Evolutionary conservation across 768 basidiomycete species (phyloP).

Genomic region (Cubamyces lactineus): DNA sequence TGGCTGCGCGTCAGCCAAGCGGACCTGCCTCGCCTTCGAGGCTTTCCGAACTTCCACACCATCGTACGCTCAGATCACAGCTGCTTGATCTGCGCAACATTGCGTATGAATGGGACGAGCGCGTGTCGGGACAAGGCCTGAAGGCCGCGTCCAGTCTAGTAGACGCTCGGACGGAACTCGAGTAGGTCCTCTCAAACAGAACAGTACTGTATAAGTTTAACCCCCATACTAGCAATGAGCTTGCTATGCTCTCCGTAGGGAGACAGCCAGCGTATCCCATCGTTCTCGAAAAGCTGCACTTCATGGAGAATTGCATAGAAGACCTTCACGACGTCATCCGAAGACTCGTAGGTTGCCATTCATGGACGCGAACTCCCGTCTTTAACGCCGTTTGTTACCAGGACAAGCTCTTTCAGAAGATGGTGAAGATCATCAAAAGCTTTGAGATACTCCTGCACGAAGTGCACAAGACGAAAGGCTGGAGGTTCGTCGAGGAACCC

Average conservation of each 20-base stretch:
- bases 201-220: background rate
- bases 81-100: constrained; percentile 68
- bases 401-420: constrained; percentile 72
- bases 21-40: constrained; percentile 50
- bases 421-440: constrained; percentile 64
- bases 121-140: constrained; percentile 78
- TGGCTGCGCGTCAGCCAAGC: constrained; percentile 48
- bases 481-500: constrained; percentile 72
- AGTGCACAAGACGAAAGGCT: constrained; percentile 71
- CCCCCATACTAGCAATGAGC: constrained; percentile 54
- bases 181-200: constrained; percentile 53
- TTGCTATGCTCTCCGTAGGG: constrained; percentile 55
- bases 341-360: constrained; percentile 61
- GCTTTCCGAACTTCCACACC: constrained; percentile 70
- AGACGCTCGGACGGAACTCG: constrained; percentile 81
- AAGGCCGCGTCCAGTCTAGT: constrained; percentile 72
- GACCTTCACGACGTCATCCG: constrained; percentile 59
- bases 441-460: constrained; percentile 68
- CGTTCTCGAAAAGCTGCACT: constrained; percentile 63
- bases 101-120: constrained; percentile 80
- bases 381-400: constrained; percentile 33
- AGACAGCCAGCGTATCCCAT: constrained; percentile 59
- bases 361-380: background rate
- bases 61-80: constrained; percentile 71
- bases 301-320: constrained; percentile 67